A percentile compares a stretch with the other conserved stretches of the same genome.
These are phyloP conservation scores for Sphaerulina populicola DNA, from an alignment of 2,329 filamentous ascomycete species.

Conservation along the genomic window DNA sequence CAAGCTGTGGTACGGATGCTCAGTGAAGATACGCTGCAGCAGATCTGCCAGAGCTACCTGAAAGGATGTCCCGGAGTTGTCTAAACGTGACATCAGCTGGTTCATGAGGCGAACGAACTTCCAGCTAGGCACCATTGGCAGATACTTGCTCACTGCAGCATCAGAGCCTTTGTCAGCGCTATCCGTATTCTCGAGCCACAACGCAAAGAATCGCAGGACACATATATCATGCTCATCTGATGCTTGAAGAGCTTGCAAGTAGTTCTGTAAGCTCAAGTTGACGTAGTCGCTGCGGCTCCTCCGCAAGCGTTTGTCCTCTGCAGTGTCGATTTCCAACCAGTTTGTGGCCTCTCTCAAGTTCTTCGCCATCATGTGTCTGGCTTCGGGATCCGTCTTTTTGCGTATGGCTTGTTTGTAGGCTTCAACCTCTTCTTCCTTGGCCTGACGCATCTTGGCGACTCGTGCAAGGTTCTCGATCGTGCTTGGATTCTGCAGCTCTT, in stretches of 20 bases:
- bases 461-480: constrained; percentile 75
- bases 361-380: constrained; percentile 49
- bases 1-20: constrained; percentile 95
- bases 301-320: constrained; percentile 72
- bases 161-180: constrained; percentile 59
- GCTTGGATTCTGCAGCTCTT: constrained; percentile 81
- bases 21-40: constrained; percentile 73
- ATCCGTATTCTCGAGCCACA: constrained; percentile 87
- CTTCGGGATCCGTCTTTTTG: constrained; percentile 32
- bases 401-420: constrained; percentile 58
- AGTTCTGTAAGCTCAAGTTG: constrained; percentile 85
- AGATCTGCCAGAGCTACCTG: constrained; percentile 66
- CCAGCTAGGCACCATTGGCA: constrained; percentile 69
- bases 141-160: constrained; percentile 60
- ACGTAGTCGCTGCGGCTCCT: constrained; percentile 73
- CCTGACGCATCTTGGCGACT: constrained; percentile 67
- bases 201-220: constrained; percentile 78
- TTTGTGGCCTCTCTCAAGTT: constrained; percentile 65
- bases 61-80: constrained; percentile 61
- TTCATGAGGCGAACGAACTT: constrained; percentile 95
- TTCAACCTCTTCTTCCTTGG: constrained; percentile 70
- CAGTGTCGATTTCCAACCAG: constrained; percentile 84
- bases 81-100: constrained; percentile 85
- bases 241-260: constrained; percentile 72
- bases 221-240: constrained; percentile 87